Conservation (phyloP, 805 yeast species). For the Wickerhamiella hasegawae region DNA sequence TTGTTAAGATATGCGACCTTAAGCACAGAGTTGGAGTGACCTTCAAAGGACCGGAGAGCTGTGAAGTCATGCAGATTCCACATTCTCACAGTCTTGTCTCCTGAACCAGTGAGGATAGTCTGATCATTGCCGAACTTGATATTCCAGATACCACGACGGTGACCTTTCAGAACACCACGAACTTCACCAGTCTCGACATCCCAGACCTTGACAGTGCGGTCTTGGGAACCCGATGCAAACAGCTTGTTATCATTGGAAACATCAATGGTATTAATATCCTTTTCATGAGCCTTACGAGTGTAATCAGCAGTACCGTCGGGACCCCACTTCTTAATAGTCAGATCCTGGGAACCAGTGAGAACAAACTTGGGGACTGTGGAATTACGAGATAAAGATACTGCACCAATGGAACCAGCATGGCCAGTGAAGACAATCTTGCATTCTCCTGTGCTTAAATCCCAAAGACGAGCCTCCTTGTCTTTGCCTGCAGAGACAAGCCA, state of each 20-base stretch:
- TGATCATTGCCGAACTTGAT: conserved; percentile 72
- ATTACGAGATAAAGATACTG: conserved; percentile 52
- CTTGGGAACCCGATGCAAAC: conserved; percentile 90
- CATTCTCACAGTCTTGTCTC: conserved; percentile 77
- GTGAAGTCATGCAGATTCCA: conserved; percentile 75
- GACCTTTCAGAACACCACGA: conserved; percentile 72
- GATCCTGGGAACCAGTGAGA: conserved; percentile 71
- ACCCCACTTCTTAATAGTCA: conserved; percentile 75
- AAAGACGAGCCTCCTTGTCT: conserved; percentile 69
- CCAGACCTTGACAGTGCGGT: conserved; percentile 85
- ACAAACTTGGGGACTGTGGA: conserved; percentile 41
- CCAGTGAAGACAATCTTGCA: conserved; percentile 58
- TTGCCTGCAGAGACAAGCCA: conserved; percentile 92
- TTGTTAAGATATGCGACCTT: conserved; percentile 54
- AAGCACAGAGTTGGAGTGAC: conserved; percentile 86
- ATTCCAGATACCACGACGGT: conserved; percentile 91
- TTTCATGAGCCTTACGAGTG: conserved; percentile 93
- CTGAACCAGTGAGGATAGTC: conserved; percentile 59
- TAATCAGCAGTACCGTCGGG: conserved; percentile 46
- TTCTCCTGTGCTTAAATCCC: conserved; percentile 40
- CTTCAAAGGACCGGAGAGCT: conserved; percentile 75
- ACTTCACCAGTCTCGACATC: conserved; percentile 72
- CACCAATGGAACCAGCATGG: conserved; percentile 75
- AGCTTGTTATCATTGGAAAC: conserved; percentile 78
- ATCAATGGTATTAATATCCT: conserved; percentile 82